These are phyloP conservation scores for Mycena chlorophos DNA, from an alignment of 768 basidiomycete genomes.

Conservation along the genomic window DNA sequence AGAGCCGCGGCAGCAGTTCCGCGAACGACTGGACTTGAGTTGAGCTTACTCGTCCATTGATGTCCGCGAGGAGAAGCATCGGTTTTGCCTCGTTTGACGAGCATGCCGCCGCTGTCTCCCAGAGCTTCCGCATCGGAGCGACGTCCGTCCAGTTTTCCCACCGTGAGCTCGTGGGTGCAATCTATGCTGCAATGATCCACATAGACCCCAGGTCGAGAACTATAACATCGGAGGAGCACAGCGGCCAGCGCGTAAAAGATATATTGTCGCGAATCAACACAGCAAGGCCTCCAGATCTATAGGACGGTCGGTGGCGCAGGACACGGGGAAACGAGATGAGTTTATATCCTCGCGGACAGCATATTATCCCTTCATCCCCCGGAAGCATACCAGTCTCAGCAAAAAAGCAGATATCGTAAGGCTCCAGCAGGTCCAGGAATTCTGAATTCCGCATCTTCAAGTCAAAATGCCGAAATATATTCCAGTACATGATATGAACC, in stretches of 20 bases:
- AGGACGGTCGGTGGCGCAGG: neutral
- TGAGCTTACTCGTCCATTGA: neutral
- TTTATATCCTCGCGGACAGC: neutral
- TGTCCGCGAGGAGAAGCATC: neutral
- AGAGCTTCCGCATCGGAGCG: neutral
- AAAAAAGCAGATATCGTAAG: constrained; percentile 3
- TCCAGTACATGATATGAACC: constrained; percentile 3
- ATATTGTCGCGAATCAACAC: neutral
- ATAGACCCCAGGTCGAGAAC: neutral
- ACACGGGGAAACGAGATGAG: neutral
- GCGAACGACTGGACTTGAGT: neutral
- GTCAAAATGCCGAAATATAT: constrained; percentile 1
- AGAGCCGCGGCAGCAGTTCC: neutral
- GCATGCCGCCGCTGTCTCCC: neutral
- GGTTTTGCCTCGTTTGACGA: neutral
- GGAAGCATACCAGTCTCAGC: constrained; percentile 3
- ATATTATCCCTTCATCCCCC: neutral
- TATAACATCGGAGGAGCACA: neutral
- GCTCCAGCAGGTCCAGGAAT: neutral
- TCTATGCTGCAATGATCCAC: neutral
- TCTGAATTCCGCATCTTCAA: neutral
- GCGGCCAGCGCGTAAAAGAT: neutral
- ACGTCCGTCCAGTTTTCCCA: constrained; percentile 2
- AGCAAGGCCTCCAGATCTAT: neutral
- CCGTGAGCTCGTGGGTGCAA: neutral